Base-by-base conservation (phyloP, 1,284 basidiomycete species). In the Cryptococcus sp. region DNA sequence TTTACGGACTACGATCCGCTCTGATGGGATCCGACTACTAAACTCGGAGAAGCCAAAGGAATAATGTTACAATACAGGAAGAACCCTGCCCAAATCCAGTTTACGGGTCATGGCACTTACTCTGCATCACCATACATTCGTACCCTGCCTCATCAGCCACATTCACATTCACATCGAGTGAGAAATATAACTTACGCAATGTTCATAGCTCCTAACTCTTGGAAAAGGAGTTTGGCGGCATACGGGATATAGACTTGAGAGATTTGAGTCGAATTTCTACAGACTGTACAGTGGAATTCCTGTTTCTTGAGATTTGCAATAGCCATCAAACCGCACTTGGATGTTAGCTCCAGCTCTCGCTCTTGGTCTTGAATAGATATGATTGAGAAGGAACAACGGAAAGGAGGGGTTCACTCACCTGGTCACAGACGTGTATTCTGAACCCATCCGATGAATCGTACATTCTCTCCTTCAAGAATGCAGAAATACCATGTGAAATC, bases 401-500 rank as follows among this genome's bases (percentile, higher is more conserved):
- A 31, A 48, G 11, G 11, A 10, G 39, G 44, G 13, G 19, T 57
- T 24, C 41, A 82, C 89, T 67, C 61, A 92, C 87, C 92, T 90
- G 73, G 52, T 97, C 92, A 72, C 92, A 97, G 54, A 97, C 91
- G 71, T 97, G 93, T 48, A 97, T 78, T 46, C 92, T 84, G 76
- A 93, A 94, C n/a, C 90, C 91, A 73, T 96, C 92, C 66, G 89
- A 92, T 19, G 74, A 70, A 50, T 66, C 91, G 66, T 91, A 93
- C 72, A 94, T 79, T 60, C 91, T 86, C 78, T 94, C 91, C 76
- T 94, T 94, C 74, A 98, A 76, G 85, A 99, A 99, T 2, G 85
- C 89, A 34, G 96, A 94, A 61, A 98, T 93, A 75, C 96, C 96
- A 78, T 99, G 96, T 36, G 94, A 96, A 60, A 99, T 97, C 96